phyloP scores from a whole-genome alignment of 148 eudicot species.

The Polygonum maritimum region DNA sequence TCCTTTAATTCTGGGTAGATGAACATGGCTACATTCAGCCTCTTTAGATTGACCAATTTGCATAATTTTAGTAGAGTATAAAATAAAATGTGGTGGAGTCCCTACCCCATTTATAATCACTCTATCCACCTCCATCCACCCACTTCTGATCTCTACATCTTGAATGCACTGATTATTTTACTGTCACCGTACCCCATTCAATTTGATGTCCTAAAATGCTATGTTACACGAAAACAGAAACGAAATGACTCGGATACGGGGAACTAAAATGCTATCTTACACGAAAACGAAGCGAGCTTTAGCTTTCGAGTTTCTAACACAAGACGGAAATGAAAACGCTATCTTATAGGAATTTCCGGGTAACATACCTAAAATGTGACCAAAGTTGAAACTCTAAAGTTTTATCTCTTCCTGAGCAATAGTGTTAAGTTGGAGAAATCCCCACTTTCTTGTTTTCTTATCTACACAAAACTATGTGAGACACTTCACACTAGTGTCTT shows the following conservation, averaged over 20 bases:
- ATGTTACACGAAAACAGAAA: no score
- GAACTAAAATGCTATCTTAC: no score
- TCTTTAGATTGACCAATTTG: background rate
- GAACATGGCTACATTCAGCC: background rate
- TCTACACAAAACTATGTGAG: background rate
- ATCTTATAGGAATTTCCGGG: no score
- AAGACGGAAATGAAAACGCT: no score
- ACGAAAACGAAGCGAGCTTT: no score
- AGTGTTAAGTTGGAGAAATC: background rate
- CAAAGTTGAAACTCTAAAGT: background rate
- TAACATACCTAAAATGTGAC: background rate
- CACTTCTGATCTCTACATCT: conserved; percentile 1
- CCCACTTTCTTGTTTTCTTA: background rate
- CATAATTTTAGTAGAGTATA: background rate
- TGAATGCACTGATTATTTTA: conserved; percentile 4
- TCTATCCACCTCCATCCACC: conserved; percentile 3
- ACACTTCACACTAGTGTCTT: background rate
- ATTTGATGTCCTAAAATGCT: background rate
- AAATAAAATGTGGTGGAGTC: background rate
- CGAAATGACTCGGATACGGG: no score
- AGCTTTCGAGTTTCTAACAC: no score
- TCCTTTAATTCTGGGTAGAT: conserved; percentile 1
- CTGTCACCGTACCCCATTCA: background rate
- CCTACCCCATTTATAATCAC: background rate
- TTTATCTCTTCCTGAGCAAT: background rate